A percentile compares a stretch with the other conserved stretches of the same genome.
Evolutionary conservation across 208 protist genomes (phyloP).

Genomic region (Leishmania aethiopica): DNA sequence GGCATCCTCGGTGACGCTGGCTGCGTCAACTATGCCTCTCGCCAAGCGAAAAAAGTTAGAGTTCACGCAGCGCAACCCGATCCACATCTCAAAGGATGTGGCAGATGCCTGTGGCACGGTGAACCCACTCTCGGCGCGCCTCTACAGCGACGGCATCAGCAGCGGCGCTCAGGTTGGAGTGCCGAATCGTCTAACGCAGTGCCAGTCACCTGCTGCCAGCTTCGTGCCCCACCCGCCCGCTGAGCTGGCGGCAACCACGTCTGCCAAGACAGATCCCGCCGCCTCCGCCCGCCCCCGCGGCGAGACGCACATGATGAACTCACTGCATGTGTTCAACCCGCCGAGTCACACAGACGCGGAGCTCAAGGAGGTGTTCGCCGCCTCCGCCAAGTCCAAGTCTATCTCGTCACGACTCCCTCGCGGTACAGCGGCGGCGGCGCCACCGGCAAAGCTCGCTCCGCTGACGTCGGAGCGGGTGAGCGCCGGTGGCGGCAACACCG

Average conservation of each 20-base stretch:
- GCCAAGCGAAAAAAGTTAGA: conserved; percentile 45
- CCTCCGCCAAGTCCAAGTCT: conserved; percentile 21
- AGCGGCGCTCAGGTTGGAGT: conserved; percentile 66
- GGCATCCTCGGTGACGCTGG: background rate
- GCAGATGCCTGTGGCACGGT: conserved; percentile 61
- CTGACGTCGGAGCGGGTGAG: conserved; percentile 1
- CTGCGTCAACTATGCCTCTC: conserved; percentile 20
- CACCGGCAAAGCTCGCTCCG: conserved; percentile 16
- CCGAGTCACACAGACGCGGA: conserved; percentile 56
- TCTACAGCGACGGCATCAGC: conserved; percentile 76
- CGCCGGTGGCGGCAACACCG: background rate
- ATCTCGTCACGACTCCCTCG: conserved; percentile 3
- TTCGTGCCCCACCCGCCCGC: conserved; percentile 14
- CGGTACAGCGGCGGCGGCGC: background rate
- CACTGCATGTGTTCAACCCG: conserved; percentile 77
- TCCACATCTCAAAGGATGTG: conserved; percentile 85
- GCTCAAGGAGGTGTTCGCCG: conserved; percentile 52
- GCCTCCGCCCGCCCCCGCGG: conserved; percentile 17
- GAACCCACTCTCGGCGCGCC: conserved; percentile 72
- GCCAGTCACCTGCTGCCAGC: conserved; percentile 3
- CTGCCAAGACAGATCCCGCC: conserved; percentile 1
- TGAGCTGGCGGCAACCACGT: conserved; percentile 3
- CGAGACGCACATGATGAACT: conserved; percentile 53
- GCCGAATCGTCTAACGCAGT: conserved; percentile 69
- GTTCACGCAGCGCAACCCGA: conserved; percentile 80